A percentile compares a stretch with the other conserved stretches of the same genome.
Evolutionary conservation across 208 protist species (phyloP).

Genomic region (Blastocrithidia nonstop): DNA sequence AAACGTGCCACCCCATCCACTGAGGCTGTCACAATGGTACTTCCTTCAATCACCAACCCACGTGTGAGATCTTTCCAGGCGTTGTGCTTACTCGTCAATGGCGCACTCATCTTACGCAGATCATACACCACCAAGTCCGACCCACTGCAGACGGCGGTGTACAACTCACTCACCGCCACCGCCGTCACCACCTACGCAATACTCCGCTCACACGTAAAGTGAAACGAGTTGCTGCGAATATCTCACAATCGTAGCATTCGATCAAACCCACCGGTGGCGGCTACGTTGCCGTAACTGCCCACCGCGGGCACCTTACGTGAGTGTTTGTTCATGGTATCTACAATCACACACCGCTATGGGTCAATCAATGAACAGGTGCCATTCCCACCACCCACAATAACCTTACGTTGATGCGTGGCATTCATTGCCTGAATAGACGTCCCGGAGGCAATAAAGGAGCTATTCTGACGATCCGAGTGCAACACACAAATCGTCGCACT

Average conservation of each 20-base stretch:
- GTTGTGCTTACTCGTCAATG: conserved; percentile 41
- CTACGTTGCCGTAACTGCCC: conserved; percentile 32
- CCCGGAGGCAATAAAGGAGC: conserved; percentile 66
- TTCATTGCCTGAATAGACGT: conserved; percentile 81
- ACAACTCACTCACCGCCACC: conserved; percentile 47
- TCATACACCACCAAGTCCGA: conserved; percentile 74
- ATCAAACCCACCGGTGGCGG: conserved; percentile 73
- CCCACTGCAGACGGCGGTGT: conserved; percentile 61
- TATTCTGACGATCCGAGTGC: conserved; percentile 74
- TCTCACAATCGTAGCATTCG: conserved; percentile 70
- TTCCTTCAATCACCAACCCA: conserved; percentile 64
- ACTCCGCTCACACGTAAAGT: conserved; percentile 29
- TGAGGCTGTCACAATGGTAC: conserved; percentile 65
- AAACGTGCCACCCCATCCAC: conserved; percentile 72
- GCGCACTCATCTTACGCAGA: conserved; percentile 33
- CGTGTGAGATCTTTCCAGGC: conserved; percentile 79
- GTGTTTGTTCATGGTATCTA: conserved; percentile 58
- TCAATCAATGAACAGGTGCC: conserved; percentile 68
- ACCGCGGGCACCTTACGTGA: conserved; percentile 76
- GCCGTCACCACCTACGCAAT: conserved; percentile 66
- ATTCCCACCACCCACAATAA: conserved; percentile 71
- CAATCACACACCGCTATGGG: conserved; percentile 29
- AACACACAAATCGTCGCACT: conserved; percentile 77
- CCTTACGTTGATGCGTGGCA: conserved; percentile 38
- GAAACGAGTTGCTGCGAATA: conserved; percentile 37